Conservation (phyloP, 192 early-diverging fungal species). For the Entomortierella beljakovae region DNA sequence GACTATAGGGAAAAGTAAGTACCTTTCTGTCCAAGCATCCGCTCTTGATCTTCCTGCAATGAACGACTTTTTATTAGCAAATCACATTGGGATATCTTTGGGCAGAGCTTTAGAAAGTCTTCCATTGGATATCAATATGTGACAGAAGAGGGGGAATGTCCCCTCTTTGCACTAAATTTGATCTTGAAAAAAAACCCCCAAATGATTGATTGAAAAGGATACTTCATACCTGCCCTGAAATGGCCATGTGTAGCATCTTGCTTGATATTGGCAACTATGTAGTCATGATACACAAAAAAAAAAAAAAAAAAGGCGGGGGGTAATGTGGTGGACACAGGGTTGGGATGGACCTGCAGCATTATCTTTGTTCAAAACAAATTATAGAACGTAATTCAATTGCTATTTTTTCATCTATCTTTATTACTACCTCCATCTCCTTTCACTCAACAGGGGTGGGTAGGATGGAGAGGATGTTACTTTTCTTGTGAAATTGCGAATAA, state of each 20-base stretch:
- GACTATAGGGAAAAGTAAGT: conserved; percentile 58
- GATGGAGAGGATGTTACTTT: no score
- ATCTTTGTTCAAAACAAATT: background rate
- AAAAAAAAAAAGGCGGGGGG: background rate
- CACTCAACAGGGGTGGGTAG: no score
- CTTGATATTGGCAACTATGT: no score
- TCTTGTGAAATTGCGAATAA: no score
- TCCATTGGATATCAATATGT: background rate
- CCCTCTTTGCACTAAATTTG: no score
- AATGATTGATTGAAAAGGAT: background rate
- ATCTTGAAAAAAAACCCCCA: no score
- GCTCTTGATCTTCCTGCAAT: no score
- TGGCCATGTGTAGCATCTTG: background rate
- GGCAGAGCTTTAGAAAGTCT: background rate
- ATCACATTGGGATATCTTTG: no score
- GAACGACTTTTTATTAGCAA: no score
- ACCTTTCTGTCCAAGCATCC: background rate
- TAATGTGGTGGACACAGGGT: background rate
- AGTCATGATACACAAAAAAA: no score
- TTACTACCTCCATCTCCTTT: no score
- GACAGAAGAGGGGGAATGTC: background rate
- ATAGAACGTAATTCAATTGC: background rate
- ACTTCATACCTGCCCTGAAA: background rate
- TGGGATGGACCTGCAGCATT: conserved; percentile 4
- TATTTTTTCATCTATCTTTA: background rate